A percentile compares a stretch with the other conserved stretches of the same genome.
Evolutionary conservation across 176 grass and related monocot genomes (phyloP).

Genomic region (Oryza australiensis): DNA sequence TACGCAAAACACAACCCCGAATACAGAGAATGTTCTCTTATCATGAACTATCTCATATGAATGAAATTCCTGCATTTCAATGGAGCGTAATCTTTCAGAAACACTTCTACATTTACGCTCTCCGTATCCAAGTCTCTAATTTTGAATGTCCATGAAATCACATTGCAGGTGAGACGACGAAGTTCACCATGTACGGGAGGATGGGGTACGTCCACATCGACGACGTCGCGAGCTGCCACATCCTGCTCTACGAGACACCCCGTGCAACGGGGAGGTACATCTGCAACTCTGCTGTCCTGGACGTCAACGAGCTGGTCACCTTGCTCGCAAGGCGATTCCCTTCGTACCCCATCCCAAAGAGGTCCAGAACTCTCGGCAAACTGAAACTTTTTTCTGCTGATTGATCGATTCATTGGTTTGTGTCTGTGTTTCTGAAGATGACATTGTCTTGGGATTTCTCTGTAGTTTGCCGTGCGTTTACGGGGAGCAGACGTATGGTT

Average conservation of each 20-base stretch:
- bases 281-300: constrained; percentile 75
- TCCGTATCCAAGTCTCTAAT: background rate
- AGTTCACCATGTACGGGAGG: constrained; percentile 73
- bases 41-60: background rate
- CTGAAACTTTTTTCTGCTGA: background rate
- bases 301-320: constrained; percentile 41
- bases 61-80: background rate
- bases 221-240: constrained; percentile 80
- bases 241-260: constrained; percentile 67
- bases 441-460: background rate
- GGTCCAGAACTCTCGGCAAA: constrained; percentile 24
- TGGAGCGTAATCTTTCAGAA: background rate
- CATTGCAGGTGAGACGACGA: constrained; percentile 57
- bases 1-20: background rate
- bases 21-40: background rate
- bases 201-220: constrained; percentile 97
- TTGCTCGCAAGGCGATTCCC: constrained; percentile 67
- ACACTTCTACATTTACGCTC: background rate
- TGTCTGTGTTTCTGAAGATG: background rate
- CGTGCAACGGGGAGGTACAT: constrained; percentile 70
- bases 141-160: background rate
- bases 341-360: constrained; percentile 57
- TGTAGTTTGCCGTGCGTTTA: constrained; percentile 53
- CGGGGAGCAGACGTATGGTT: constrained; percentile 58
- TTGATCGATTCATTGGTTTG: background rate